These are phyloP conservation scores for Cymbopogon citratus DNA, from an alignment of 176 grass and related monocot species.

Conservation along the genomic window DNA sequence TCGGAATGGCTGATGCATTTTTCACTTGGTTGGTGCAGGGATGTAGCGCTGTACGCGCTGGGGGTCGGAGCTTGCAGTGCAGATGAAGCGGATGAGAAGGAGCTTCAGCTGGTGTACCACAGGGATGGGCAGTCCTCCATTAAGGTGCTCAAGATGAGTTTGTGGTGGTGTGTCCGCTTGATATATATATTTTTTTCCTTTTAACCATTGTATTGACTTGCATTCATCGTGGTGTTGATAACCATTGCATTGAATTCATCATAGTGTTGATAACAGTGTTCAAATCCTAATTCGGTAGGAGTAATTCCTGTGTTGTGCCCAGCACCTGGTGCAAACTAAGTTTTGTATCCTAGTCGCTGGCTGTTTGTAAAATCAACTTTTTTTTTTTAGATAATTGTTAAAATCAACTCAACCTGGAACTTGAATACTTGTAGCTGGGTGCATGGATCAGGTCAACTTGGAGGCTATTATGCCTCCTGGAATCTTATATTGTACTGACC, in stretches of 20 bases:
- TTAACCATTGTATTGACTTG: too few species aligned
- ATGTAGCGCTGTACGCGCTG: not conserved
- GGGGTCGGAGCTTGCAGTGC: not conserved
- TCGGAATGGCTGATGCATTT: not conserved
- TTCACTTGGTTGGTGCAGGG: conserved; percentile 9
- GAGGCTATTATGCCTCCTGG: not conserved
- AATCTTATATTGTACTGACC: not conserved
- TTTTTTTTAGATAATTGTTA: too few species aligned
- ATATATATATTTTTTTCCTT: not conserved
- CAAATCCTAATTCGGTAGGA: too few species aligned
- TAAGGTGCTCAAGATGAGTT: not conserved
- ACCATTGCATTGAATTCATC: not conserved
- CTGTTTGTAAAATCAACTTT: not conserved
- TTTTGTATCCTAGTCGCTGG: not conserved
- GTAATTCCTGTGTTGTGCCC: not conserved
- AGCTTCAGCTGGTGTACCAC: conserved; percentile 20
- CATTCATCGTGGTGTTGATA: too few species aligned
- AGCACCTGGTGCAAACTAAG: not conserved
- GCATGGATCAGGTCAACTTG: not conserved
- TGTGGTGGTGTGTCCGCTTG: not conserved
- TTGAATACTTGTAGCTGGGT: not conserved
- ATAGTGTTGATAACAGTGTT: too few species aligned
- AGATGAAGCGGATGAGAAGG: not conserved
- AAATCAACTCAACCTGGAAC: not conserved
- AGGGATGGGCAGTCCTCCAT: not conserved